Percentiles rank a stretch among this genome's conserved stretches.
These are phyloP conservation scores for Fusarium concolor DNA, from an alignment of 2,329 filamentous ascomycete species.

Conservation along the genomic window DNA sequence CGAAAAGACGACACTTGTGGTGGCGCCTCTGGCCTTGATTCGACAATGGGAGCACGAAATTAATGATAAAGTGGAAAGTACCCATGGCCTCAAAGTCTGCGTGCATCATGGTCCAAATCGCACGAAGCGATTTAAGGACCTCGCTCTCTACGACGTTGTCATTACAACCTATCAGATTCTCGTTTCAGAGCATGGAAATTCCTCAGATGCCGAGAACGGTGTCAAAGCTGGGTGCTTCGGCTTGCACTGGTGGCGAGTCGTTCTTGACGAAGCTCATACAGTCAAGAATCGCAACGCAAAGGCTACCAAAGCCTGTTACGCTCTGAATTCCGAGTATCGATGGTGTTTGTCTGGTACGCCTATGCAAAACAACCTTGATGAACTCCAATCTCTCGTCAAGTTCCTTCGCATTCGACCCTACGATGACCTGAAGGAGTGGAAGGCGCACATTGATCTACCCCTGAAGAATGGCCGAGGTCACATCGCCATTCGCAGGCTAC, in stretches of 20 bases:
- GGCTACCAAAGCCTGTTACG: conserved; percentile 90
- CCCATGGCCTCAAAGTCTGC: conserved; percentile 80
- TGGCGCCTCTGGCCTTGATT: conserved; percentile 93
- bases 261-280: conserved; percentile 95
- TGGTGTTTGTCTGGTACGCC: conserved; percentile 98
- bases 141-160: conserved; percentile 91
- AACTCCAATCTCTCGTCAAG: conserved; percentile 91
- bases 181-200: conserved; percentile 86
- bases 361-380: conserved; percentile 98
- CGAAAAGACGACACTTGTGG: conserved; percentile 86
- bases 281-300: conserved; percentile 99
- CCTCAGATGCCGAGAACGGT: conserved; percentile 69
- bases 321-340: conserved; percentile 84
- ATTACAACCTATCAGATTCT: conserved; percentile 97
- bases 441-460: conserved; percentile 87
- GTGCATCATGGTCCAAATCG: conserved; percentile 92
- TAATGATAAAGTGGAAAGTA: conserved; percentile 78
- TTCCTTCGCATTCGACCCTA: conserved; percentile 95
- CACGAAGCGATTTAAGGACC: conserved; percentile 79
- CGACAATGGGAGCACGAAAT: conserved; percentile 98
- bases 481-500: conserved; percentile 86
- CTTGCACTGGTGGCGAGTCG: conserved; percentile 93
- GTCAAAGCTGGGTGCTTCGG: conserved; percentile 87
- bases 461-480: conserved; percentile 92
- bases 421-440: conserved; percentile 87